These are phyloP conservation scores for Globisporangium recalcitrans DNA, from an alignment of 352 stramenopile genomes.

Conservation along the genomic window DNA sequence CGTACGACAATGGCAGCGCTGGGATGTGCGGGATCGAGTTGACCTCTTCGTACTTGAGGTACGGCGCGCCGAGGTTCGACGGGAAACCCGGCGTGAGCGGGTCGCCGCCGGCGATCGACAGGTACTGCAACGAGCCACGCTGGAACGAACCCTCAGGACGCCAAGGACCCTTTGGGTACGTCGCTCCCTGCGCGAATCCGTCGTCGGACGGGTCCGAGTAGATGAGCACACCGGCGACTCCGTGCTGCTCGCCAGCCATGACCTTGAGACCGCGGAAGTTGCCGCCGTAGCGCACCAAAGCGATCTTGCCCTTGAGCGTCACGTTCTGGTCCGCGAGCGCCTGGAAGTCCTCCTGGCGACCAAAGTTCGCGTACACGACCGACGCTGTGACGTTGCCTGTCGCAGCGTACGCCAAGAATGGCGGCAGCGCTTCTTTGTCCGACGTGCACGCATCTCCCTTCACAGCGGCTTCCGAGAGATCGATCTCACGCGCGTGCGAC, in stretches of 20 bases:
- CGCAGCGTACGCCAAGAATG: conserved; percentile 81
- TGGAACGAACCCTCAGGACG: conserved; percentile 74
- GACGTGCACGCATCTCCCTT: conserved; percentile 62
- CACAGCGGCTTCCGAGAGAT: conserved; percentile 58
- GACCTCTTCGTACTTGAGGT: conserved; percentile 39
- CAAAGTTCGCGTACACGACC: conserved; percentile 88
- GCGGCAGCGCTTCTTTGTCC: conserved; percentile 46
- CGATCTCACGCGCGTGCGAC: conserved; percentile 23
- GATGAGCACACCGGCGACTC: conserved; percentile 77
- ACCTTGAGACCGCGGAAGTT: conserved; percentile 81
- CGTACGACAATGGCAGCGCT: conserved; percentile 71
- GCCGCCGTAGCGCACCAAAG: conserved; percentile 77
- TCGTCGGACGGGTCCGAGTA: conserved; percentile 88
- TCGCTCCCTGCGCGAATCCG: conserved; percentile 50
- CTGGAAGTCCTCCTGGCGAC: conserved; percentile 70
- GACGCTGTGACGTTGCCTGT: conserved; percentile 62
- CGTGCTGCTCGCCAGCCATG: conserved; percentile 72
- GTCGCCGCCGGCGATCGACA: conserved; percentile 70
- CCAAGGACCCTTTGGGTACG: conserved; percentile 82
- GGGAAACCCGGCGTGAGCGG: conserved; percentile 47
- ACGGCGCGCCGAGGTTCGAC: conserved; percentile 36
- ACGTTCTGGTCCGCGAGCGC: conserved; percentile 63
- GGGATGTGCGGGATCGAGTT: conserved; percentile 66
- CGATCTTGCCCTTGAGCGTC: conserved; percentile 73
- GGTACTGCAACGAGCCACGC: conserved; percentile 81